Conservation (phyloP, 768 basidiomycete species). For the Lactarius vividus region DNA sequence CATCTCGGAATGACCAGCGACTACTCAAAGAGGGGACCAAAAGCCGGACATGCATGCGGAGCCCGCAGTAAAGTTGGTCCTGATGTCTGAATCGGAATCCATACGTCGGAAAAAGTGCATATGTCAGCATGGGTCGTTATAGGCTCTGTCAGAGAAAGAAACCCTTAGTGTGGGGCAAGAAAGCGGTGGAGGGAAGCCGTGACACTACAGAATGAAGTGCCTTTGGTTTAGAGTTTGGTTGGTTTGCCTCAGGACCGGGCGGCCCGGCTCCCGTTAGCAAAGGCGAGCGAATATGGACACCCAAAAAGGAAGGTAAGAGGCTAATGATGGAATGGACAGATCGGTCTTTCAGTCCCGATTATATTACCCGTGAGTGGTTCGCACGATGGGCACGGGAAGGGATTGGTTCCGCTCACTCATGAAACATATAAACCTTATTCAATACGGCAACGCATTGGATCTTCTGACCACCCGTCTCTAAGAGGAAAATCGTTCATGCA, state of each 20-base stretch:
- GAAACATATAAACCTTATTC: neutral
- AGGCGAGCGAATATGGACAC: too few species aligned
- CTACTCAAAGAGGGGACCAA: neutral
- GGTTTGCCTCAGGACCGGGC: neutral
- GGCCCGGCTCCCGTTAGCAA: neutral
- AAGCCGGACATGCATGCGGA: too few species aligned
- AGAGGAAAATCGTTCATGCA: neutral
- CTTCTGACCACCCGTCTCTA: neutral
- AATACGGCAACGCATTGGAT: neutral
- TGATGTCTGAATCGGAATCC: neutral
- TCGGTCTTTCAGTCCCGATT: neutral
- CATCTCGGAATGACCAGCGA: neutral
- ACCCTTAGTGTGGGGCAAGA: neutral
- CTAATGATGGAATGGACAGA: neutral
- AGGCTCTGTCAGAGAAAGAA: neutral
- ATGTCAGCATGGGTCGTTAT: neutral
- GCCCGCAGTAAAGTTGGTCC: neutral
- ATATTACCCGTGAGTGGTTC: conserved; percentile 8
- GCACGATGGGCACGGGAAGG: neutral
- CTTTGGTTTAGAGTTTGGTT: neutral
- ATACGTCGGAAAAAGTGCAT: neutral
- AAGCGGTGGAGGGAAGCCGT: neutral
- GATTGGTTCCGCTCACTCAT: neutral
- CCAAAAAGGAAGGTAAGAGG: neutral
- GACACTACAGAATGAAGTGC: neutral